phyloP scores from a whole-genome alignment of 2,329 filamentous ascomycete genomes.

The Apiospora kogelbergensis region DNA sequence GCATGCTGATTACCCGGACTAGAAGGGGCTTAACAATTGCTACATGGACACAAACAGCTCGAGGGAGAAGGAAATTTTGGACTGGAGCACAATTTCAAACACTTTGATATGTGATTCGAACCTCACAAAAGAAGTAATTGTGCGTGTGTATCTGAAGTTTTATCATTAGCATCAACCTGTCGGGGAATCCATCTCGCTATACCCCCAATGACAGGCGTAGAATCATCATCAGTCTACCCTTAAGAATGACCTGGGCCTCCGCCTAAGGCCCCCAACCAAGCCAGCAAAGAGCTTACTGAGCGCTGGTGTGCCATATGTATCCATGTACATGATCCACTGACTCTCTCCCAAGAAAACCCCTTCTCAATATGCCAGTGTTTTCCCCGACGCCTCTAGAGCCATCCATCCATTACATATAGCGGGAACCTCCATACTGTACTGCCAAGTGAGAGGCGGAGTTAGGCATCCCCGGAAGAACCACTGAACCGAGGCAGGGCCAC shows the following conservation, averaged over 20 bases:
- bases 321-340: neutral
- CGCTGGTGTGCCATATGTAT: neutral
- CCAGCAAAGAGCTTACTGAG: neutral
- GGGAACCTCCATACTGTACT: neutral
- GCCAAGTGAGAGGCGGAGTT: neutral
- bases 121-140: neutral
- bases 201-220: neutral
- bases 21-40: neutral
- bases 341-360: neutral
- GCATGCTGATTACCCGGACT: neutral
- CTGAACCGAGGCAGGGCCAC: neutral
- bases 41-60: neutral
- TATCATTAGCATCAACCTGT: constrained; percentile 5
- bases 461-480: neutral
- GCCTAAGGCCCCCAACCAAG: neutral
- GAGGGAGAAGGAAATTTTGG: neutral
- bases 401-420: neutral
- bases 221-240: constrained; percentile 2
- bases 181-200: neutral
- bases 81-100: neutral
- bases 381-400: neutral
- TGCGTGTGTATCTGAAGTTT: neutral
- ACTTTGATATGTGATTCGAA: neutral
- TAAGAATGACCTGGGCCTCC: neutral
- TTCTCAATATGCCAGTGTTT: neutral